phyloP scores from a whole-genome alignment of 331 rosid genomes.

The Phaseolus coccineus region DNA sequence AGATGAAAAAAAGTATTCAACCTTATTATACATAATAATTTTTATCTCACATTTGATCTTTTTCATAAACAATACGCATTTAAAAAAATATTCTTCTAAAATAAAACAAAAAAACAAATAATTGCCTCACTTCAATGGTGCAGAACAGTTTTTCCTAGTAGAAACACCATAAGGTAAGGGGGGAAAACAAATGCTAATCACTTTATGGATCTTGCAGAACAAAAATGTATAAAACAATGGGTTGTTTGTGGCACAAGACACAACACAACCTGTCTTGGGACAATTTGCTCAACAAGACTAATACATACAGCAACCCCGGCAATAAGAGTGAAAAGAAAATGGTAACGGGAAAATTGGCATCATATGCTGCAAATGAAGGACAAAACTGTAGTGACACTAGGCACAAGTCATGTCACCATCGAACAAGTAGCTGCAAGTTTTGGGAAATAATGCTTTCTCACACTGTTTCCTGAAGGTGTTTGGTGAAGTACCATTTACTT shows the following conservation, averaged over 20 bases:
- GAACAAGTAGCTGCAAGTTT: conserved; percentile 8
- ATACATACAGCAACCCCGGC: conserved; percentile 32
- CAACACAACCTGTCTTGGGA: not conserved
- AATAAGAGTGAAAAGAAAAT: not conserved
- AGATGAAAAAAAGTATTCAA: too few relatives aligned
- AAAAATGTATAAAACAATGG: not conserved
- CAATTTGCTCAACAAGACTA: conserved; percentile 11
- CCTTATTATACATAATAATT: not conserved
- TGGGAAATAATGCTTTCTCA: conserved; percentile 34
- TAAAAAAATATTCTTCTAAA: not conserved
- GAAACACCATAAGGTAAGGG: not conserved
- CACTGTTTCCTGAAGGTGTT: conserved; percentile 3
- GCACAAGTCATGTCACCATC: conserved; percentile 9
- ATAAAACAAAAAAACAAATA: not conserved
- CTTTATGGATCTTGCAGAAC: not conserved
- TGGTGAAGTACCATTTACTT: not conserved
- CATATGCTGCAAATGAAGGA: conserved; percentile 22
- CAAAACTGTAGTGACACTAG: conserved; percentile 26
- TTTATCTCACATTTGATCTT: too few relatives aligned
- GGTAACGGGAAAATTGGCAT: conserved; percentile 11
- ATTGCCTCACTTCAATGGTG: not conserved
- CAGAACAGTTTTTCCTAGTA: not conserved
- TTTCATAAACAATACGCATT: too few relatives aligned
- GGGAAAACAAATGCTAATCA: not conserved
- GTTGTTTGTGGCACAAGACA: conserved; percentile 1